A percentile compares a stretch with the other conserved stretches of the same genome.
These are phyloP conservation scores for Candida taoyuanica DNA, from an alignment of 805 yeast species.

Conservation along the genomic window DNA sequence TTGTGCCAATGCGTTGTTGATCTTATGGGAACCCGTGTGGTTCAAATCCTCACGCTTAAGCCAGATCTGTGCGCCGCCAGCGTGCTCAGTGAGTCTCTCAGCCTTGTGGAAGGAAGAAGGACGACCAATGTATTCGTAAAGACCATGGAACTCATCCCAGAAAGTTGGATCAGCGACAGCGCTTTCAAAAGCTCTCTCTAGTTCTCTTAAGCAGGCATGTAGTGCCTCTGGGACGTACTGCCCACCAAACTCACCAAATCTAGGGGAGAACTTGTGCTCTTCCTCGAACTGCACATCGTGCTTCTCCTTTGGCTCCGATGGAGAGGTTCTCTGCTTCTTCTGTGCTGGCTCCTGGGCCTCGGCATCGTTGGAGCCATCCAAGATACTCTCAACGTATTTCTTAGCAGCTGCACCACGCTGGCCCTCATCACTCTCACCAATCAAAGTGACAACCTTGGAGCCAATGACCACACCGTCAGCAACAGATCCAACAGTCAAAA, in stretches of 20 bases:
- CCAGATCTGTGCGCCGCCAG: constrained; percentile 97
- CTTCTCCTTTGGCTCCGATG: constrained; percentile 27
- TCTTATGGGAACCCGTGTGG: constrained; percentile 87
- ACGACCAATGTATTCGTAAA: constrained; percentile 92
- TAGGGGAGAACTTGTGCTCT: constrained; percentile 61
- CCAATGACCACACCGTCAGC: constrained; percentile 98
- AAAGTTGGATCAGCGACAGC: constrained; percentile 87
- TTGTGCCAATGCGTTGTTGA: constrained; percentile 81
- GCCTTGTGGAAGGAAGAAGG: constrained; percentile 93
- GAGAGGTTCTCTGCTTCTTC: constrained; percentile 26
- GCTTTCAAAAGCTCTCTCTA: constrained; percentile 80
- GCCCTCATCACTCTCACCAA: constrained; percentile 61
- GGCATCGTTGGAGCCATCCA: constrained; percentile 40
- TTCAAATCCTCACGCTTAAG: constrained; percentile 94
- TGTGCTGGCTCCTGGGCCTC: constrained; percentile 1
- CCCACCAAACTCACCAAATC: constrained; percentile 96
- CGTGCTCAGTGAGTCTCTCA: constrained; percentile 79
- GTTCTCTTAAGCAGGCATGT: constrained; percentile 84
- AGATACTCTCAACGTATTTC: constrained; percentile 62
- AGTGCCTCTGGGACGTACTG: constrained; percentile 97
- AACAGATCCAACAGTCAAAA: constrained; percentile 64
- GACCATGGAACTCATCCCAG: constrained; percentile 86
- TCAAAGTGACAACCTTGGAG: constrained; percentile 67
- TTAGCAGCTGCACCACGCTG: constrained; percentile 58
- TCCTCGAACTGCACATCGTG: constrained; percentile 42